A percentile compares a stretch with the other conserved stretches of the same genome.
phyloP scores from a whole-genome alignment of 2,329 filamentous ascomycete species.

The Pseudogymnoascus sp. region DNA sequence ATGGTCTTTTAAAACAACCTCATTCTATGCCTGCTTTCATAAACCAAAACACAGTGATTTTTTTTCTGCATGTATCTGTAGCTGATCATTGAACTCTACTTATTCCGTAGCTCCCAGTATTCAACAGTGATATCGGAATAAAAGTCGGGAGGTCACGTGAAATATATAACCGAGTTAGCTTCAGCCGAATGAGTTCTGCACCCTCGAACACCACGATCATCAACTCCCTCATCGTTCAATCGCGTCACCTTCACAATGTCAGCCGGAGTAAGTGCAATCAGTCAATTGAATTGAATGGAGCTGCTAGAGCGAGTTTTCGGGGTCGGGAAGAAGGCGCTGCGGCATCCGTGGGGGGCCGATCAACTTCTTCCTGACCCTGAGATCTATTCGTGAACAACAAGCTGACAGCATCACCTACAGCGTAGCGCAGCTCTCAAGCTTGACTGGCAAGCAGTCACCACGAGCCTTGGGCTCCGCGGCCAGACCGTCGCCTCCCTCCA shows the following conservation, averaged over 20 bases:
- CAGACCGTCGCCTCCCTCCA: conserved; percentile 86
- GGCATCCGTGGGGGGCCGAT: background rate
- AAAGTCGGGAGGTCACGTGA: conserved; percentile 8
- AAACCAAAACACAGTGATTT: background rate
- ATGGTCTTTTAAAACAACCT: background rate
- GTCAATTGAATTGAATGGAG: conserved; percentile 21
- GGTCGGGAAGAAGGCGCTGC: background rate
- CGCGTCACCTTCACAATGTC: conserved; percentile 49
- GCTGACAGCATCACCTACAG: conserved; percentile 39
- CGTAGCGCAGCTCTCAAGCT: conserved; percentile 98
- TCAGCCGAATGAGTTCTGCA: conserved; percentile 12
- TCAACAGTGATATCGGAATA: background rate
- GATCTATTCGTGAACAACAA: background rate
- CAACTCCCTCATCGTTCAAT: conserved; percentile 43
- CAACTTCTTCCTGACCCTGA: conserved; percentile 5
- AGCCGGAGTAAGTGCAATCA: conserved; percentile 50
- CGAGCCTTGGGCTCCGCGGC: conserved; percentile 91
- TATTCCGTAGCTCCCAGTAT: background rate
- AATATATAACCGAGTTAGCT: conserved; percentile 8
- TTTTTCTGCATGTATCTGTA: background rate
- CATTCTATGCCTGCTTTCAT: background rate
- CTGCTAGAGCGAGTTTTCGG: background rate
- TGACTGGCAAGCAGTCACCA: conserved; percentile 94
- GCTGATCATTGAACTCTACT: background rate
- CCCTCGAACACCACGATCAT: conserved; percentile 31